Evolutionary conservation across 2,329 filamentous ascomycete species (phyloP).

Genomic region (Exophiala xenobiotica): DNA sequence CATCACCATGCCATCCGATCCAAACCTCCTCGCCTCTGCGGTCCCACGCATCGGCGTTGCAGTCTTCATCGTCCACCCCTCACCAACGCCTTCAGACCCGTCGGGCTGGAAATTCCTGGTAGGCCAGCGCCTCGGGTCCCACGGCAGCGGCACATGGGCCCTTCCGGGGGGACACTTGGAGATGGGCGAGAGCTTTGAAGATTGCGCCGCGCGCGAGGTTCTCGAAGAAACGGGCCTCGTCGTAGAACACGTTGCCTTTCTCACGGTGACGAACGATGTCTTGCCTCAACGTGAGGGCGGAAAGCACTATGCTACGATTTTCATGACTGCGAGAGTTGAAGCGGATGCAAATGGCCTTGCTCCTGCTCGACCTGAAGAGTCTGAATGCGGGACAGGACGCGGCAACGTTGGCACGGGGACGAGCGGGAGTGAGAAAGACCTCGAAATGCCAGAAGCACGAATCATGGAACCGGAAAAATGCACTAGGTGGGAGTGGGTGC

Average conservation of each 20-base stretch:
- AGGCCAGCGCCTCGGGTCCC: slow-evolving; percentile 48
- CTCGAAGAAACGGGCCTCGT: slow-evolving; percentile 68
- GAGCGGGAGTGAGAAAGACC: no score
- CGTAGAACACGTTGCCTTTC: slow-evolving; percentile 53
- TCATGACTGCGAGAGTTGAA: slow-evolving; percentile 56
- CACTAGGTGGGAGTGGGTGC: slow-evolving; percentile 54
- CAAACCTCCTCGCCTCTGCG: slow-evolving; percentile 5
- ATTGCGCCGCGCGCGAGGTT: slow-evolving; percentile 66
- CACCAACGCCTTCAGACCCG: background rate
- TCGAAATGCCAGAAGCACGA: slow-evolving; percentile 48
- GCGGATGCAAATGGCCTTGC: slow-evolving; percentile 41
- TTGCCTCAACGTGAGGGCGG: slow-evolving; percentile 50
- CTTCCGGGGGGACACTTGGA: slow-evolving; percentile 77
- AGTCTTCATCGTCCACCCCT: slow-evolving; percentile 45
- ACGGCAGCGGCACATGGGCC: slow-evolving; percentile 59
- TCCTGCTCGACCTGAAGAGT: slow-evolving; percentile 39
- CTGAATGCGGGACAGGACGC: no score
- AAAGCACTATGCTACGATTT: slow-evolving; percentile 75
- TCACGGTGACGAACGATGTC: slow-evolving; percentile 66
- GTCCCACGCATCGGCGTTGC: slow-evolving; percentile 48
- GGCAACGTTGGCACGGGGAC: no score
- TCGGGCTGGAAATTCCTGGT: slow-evolving; percentile 43
- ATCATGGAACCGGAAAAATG: slow-evolving; percentile 55
- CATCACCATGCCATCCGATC: background rate
- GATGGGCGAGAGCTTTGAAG: slow-evolving; percentile 60